Evolutionary conservation across 163 green algal species (phyloP).

Genomic region (Volvox carteri): DNA sequence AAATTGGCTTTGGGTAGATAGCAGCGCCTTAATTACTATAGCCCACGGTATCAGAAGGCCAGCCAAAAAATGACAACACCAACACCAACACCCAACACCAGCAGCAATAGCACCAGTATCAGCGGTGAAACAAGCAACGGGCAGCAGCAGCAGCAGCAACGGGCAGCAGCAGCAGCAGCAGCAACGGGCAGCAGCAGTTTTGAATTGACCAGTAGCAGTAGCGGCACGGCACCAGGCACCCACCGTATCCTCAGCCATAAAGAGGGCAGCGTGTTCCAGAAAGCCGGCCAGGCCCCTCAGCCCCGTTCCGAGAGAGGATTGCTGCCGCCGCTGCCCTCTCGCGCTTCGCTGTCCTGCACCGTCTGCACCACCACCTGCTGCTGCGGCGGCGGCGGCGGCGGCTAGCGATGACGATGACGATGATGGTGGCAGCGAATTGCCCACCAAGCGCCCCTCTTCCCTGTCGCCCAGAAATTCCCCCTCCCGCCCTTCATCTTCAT

Average conservation of each 20-base stretch:
- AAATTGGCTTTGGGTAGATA: too few relatives aligned
- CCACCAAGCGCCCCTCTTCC: not conserved
- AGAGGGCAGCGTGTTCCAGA: conserved; percentile 42
- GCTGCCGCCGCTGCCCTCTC: not conserved
- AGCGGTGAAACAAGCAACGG: not conserved
- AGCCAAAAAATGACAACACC: too few relatives aligned
- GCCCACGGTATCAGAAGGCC: too few relatives aligned
- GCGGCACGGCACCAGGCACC: not conserved
- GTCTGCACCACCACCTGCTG: not conserved
- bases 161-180: not conserved
- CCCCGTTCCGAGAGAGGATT: not conserved
- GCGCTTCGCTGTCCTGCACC: not conserved
- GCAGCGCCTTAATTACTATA: too few relatives aligned
- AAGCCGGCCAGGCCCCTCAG: not conserved
- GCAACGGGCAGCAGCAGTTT: not conserved
- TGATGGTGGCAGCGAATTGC: too few relatives aligned
- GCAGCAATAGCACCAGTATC: not conserved
- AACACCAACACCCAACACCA: too few relatives aligned
- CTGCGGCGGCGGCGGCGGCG: not conserved
- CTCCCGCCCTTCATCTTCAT: not conserved
- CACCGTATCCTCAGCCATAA: not conserved
- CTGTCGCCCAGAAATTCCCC: not conserved
- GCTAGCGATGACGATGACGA: not conserved
- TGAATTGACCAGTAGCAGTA: too few relatives aligned
- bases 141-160: not conserved